Base-by-base conservation (phyloP, 108 stramenopile genomes). In the Stephanodiscus triporus region DNA sequence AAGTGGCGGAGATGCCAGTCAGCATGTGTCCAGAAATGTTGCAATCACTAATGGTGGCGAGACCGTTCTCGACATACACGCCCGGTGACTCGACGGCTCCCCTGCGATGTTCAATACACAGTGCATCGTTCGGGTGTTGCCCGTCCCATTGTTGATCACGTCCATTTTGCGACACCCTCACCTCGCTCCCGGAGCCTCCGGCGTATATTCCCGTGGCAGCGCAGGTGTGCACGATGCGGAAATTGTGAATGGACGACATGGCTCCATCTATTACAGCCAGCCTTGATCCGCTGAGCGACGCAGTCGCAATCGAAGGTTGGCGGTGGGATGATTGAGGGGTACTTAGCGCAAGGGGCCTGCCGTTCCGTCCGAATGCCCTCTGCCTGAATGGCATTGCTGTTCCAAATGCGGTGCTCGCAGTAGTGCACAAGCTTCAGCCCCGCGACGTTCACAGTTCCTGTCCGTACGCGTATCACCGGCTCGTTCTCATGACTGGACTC, bases 381-480 rank as follows among this genome's bases (percentile, higher is more conserved):
- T 93, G 92, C 81, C 66, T 93, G 92, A 49, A 93, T 68, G 7
- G 90, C 92, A 11, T 93, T 93, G 26, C 92, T 90, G 72, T 93
- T 93, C 92, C 92, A 93, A 57, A 93, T 93, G 65, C 92, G 47
- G 36, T 77, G 30, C 53, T 50, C 38, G 47, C 79, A 82, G 40
- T 70, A 70, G 57, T 93, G 92, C 14, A 72, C 61, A n/a, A 93
- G 51, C 34, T 87, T 76, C 30, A 94, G 22, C 56, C 85, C 81
- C 10, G 72, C 34, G 5, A 90, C 27, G 17, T 56, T 58, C 42
- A 80, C 72, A 10, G 51, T 56, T 30, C 92, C 92, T 65, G 88
- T 82, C 11, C 85, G 82, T 26, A 94, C 73, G 9, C 85, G 80
- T 75, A 94, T 36, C 61, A 87, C 56, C 10, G 92, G 90, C 75